Percentiles rank a stretch among this genome's conserved stretches.
These are phyloP conservation scores for Plenodomus biglobosus DNA, from an alignment of 2,329 filamentous ascomycete genomes.

Conservation along the genomic window DNA sequence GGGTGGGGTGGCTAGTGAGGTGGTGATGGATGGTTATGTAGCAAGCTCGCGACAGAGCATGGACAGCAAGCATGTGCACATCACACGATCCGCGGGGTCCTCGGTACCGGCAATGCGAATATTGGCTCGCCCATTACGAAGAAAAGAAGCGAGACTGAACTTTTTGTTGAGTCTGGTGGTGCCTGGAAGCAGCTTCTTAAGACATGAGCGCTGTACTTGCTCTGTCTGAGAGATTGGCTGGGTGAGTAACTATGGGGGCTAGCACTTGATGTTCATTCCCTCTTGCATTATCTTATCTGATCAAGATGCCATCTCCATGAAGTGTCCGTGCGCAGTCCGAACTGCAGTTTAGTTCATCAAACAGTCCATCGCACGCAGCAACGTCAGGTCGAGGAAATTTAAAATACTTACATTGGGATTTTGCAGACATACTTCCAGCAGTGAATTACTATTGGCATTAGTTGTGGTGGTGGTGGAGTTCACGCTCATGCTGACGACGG, in stretches of 20 bases:
- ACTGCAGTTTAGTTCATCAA: background rate
- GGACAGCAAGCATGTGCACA: constrained; percentile 11
- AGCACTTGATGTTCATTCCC: background rate
- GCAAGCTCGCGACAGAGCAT: constrained; percentile 11
- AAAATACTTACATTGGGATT: no score
- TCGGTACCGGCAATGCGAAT: constrained; percentile 2
- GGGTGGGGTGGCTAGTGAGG: constrained; percentile 4
- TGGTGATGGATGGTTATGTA: constrained; percentile 13
- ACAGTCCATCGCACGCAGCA: no score
- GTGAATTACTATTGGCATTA: no score
- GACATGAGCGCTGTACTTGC: background rate
- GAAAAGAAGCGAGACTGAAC: background rate
- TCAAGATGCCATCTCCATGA: constrained; percentile 4
- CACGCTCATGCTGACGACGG: no score
- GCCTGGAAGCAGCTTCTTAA: background rate
- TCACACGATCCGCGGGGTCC: constrained; percentile 14
- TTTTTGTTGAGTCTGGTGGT: background rate
- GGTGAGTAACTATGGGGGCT: background rate
- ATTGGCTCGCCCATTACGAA: constrained; percentile 1
- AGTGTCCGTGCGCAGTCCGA: background rate
- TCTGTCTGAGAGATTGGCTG: background rate
- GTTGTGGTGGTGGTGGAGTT: no score
- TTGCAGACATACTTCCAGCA: no score
- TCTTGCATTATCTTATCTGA: constrained; percentile 18
- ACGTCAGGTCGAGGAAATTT: no score